These are phyloP conservation scores for Coniochaeta sp. DNA, from an alignment of 2,329 filamentous ascomycete species.

Conservation along the genomic window DNA sequence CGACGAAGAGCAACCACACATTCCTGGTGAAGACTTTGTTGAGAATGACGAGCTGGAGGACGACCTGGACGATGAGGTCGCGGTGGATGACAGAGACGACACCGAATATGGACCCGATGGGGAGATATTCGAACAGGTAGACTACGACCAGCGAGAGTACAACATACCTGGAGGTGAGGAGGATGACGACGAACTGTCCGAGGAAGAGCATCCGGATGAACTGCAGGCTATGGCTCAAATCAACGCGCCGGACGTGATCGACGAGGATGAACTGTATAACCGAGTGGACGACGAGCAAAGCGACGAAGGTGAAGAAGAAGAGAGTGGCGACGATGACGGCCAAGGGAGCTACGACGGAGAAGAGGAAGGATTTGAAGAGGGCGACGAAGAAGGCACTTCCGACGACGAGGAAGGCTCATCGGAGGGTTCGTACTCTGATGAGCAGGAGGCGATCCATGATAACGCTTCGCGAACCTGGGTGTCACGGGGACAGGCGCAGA, in stretches of 20 bases:
- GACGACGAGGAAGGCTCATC: conserved; percentile 7
- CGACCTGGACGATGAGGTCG: conserved; percentile 6
- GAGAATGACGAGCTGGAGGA: conserved; percentile 5
- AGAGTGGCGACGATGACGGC: conserved; percentile 24
- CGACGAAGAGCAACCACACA: neutral
- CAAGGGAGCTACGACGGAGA: conserved; percentile 13
- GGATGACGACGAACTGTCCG: conserved; percentile 16
- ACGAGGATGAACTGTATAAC: conserved; percentile 12
- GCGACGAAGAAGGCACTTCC: conserved; percentile 8
- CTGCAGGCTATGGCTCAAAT: conserved; percentile 12
- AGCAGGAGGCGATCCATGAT: neutral
- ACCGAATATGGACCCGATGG: conserved; percentile 10
- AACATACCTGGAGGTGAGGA: conserved; percentile 10
- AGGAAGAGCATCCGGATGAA: conserved; percentile 13
- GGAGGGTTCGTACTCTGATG: neutral
- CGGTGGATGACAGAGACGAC: conserved; percentile 10
- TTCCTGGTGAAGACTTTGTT: conserved; percentile 3
- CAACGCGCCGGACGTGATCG: conserved; percentile 10
- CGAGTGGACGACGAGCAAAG: conserved; percentile 19
- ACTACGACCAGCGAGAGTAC: conserved; percentile 19
- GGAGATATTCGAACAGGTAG: conserved; percentile 14
- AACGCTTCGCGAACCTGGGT: neutral
- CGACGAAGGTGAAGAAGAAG: conserved; percentile 13
- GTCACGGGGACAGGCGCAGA: neutral
- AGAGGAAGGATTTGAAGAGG: conserved; percentile 13